Evolutionary conservation across 768 basidiomycete genomes (phyloP).

Genomic region (Galerina marginata): DNA sequence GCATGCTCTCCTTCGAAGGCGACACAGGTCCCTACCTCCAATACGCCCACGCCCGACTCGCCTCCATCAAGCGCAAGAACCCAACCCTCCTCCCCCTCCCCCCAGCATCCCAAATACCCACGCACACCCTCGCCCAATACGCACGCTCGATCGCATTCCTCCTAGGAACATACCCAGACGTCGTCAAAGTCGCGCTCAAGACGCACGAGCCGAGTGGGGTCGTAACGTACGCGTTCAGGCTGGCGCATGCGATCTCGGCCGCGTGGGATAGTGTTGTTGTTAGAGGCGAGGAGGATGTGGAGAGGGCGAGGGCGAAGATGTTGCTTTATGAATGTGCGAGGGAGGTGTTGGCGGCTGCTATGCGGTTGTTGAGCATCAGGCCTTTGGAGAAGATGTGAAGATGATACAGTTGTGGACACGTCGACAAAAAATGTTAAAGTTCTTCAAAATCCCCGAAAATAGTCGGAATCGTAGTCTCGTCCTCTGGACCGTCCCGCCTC

Average conservation of each 20-base stretch:
- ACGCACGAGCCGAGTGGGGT: constrained; percentile 90
- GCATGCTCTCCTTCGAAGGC: constrained; percentile 95
- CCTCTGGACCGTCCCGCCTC: too few relatives aligned
- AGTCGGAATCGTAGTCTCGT: too few relatives aligned
- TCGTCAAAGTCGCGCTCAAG: constrained; percentile 84
- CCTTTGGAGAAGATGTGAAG: constrained; percentile 91
- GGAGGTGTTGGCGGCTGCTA: constrained; percentile 86
- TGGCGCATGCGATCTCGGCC: constrained; percentile 87
- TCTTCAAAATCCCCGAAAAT: too few relatives aligned
- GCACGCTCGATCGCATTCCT: constrained; percentile 87
- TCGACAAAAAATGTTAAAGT: too few relatives aligned
- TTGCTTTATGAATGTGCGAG: constrained; percentile 89
- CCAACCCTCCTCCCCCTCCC: constrained; percentile 84
- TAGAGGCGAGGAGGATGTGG: constrained; percentile 77
- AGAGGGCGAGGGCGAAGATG: constrained; percentile 82
- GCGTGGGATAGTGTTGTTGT: constrained; percentile 94
- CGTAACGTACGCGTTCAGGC: constrained; percentile 87
- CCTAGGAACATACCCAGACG: constrained; percentile 90
- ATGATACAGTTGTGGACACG: too few relatives aligned
- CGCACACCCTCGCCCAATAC: constrained; percentile 68
- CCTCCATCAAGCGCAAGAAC: constrained; percentile 92
- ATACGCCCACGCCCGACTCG: constrained; percentile 93
- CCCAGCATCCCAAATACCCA: constrained; percentile 67
- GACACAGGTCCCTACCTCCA: constrained; percentile 97
- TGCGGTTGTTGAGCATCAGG: constrained; percentile 86